Percentiles rank a stretch among this genome's conserved stretches.
Evolutionary conservation across 306 rosid genomes (phyloP).

Genomic region (Lathyrus sativus): DNA sequence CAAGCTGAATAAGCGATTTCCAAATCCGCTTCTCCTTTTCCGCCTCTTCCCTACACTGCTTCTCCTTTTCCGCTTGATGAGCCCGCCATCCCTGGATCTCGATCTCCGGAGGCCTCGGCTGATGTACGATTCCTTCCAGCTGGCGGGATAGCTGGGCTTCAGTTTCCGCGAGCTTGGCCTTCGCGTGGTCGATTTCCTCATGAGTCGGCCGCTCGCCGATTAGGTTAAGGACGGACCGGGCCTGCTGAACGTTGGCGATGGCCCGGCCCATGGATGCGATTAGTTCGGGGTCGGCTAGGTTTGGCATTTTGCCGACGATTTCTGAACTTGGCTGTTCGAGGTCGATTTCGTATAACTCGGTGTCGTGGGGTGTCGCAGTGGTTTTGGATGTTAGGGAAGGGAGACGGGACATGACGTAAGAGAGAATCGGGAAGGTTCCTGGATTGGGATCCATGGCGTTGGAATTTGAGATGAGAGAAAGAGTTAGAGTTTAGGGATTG

Average conservation of each 20-base stretch:
- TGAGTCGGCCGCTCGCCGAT: slow-evolving; percentile 88
- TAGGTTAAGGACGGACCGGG: slow-evolving; percentile 69
- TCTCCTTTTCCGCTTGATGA: slow-evolving; percentile 63
- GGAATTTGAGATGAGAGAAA: background rate
- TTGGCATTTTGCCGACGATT: slow-evolving; percentile 60
- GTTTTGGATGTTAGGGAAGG: slow-evolving; percentile 47
- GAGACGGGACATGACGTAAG: slow-evolving; percentile 78
- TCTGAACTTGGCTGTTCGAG: slow-evolving; percentile 54
- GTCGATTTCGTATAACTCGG: slow-evolving; percentile 42
- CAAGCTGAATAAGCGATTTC: slow-evolving; percentile 66
- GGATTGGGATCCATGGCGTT: slow-evolving; percentile 84
- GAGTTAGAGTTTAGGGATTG: background rate
- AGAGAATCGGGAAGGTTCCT: slow-evolving; percentile 71
- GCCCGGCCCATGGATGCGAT: slow-evolving; percentile 70
- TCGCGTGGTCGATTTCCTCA: slow-evolving; percentile 69
- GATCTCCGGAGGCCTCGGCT: slow-evolving; percentile 65
- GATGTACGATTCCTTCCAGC: slow-evolving; percentile 63
- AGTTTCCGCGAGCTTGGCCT: slow-evolving; percentile 51
- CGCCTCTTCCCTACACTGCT: slow-evolving; percentile 50
- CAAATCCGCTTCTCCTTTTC: slow-evolving; percentile 61
- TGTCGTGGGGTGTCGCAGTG: background rate
- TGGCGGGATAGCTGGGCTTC: slow-evolving; percentile 59
- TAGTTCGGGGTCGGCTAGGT: slow-evolving; percentile 62
- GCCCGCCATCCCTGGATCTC: slow-evolving; percentile 68
- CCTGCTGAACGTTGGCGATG: slow-evolving; percentile 65